Conservation (phyloP, 139 green algal genomes). For the Dunaliella primolecta region DNA sequence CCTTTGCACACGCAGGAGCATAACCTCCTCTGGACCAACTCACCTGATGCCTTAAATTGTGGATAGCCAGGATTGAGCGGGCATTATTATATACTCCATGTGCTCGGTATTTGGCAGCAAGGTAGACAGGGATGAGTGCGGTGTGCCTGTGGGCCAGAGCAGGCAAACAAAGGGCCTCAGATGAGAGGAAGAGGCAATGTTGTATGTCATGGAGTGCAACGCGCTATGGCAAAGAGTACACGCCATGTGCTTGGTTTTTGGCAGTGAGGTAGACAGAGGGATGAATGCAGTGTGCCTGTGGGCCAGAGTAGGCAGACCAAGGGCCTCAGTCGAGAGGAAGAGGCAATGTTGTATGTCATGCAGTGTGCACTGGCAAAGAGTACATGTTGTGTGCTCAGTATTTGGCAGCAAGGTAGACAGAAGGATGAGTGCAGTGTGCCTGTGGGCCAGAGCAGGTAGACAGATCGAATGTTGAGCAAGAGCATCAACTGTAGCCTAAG, state of each 20-base stretch:
- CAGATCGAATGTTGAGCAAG: too few relatives aligned
- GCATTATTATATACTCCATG: slow-evolving; percentile 71
- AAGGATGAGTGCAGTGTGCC: slow-evolving; percentile 75
- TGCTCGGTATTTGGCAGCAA: slow-evolving; percentile 81
- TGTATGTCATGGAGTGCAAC: too few relatives aligned
- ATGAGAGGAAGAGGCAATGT: too few relatives aligned
- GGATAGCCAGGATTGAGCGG: slow-evolving; percentile 76
- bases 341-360: too few relatives aligned
- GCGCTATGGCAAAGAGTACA: too few relatives aligned
- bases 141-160: slow-evolving; percentile 48
- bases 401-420: slow-evolving; percentile 78
- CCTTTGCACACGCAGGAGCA: too few relatives aligned
- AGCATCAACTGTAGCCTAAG: too few relatives aligned
- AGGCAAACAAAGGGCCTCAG: too few relatives aligned
- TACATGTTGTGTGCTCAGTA: slow-evolving; percentile 81
- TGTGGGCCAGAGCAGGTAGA: neutral
- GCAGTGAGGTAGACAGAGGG: slow-evolving; percentile 75
- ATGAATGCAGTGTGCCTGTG: slow-evolving; percentile 68
- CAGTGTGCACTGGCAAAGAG: too few relatives aligned
- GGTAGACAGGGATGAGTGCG: slow-evolving; percentile 72
- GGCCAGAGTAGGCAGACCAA: neutral
- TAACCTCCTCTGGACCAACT: neutral
- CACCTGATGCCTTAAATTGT: slow-evolving; percentile 87
- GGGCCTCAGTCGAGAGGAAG: too few relatives aligned
- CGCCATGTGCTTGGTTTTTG: slow-evolving; percentile 78